Base-by-base conservation (phyloP, 768 basidiomycete genomes). In the Tremella yokohamensis region DNA sequence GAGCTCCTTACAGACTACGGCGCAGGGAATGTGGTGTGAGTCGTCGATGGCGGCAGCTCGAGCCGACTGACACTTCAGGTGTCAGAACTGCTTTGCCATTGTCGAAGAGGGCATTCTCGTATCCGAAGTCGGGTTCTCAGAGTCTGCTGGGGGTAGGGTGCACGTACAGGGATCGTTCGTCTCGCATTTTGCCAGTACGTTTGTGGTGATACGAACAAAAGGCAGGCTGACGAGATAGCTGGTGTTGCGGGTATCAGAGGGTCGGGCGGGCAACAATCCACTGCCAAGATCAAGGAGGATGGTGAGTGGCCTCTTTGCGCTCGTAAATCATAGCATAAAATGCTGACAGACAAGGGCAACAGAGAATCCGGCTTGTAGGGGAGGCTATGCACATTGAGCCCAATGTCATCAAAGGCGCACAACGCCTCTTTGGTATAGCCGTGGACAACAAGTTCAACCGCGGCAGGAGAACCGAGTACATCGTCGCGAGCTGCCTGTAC, bases 81-180 rank as follows among this genome's bases (percentile, higher is more conserved):
- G 72, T 54, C 20, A 40, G 8, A 18, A 38, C 26, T 97, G 93
- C 66, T 90, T 90, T 47, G 88, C 86, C 7, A 91, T 98, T 16
- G 81, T 94, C 9, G 90, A 94, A 78, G 90, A 96, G 77, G 92
- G 90, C 70, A 84, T 87, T 1, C 91, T 98, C 59, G 90, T 97
- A 9, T 88, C 87, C 62, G 96, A 99, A 74, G 84, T 99, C 55
- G 85, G 86, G 0, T 99, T 99, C 66, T 90, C 91, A n/a, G 96
- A 99, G 80, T 88, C 88, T 3, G 83, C 87, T 11, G 82, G 83
- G 25, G 96, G 96, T 22, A 90, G 92, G 3, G 93, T 94, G 1
- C 89, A 97, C 81, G 93, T 96, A 1, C 88, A 93, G 69, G 96
- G 96, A 1, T 86, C 87, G 2, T 96, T 89, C 68, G 90, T 99